Evolutionary conservation across 805 yeast species (phyloP).

Genomic region (Yarrowia phangngaensis): DNA sequence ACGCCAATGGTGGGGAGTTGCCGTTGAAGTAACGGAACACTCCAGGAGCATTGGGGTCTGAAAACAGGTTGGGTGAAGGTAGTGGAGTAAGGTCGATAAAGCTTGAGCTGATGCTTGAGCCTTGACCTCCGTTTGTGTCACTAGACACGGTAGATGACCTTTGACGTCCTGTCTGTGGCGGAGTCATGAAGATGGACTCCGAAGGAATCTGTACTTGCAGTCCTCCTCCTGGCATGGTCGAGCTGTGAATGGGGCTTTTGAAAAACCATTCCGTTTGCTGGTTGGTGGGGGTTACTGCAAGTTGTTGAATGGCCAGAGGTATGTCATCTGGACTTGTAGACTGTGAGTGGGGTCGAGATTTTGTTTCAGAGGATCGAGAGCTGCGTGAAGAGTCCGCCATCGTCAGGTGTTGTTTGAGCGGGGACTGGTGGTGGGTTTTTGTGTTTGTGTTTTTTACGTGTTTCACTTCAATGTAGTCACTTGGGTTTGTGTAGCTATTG

Average conservation of each 20-base stretch:
- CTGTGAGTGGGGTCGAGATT: not conserved
- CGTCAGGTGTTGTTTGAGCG: too few relatives aligned
- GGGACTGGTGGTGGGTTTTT: too few relatives aligned
- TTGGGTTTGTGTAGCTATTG: too few relatives aligned
- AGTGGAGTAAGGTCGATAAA: slow-evolving; percentile 33
- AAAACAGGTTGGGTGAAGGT: slow-evolving; percentile 32
- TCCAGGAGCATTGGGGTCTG: slow-evolving; percentile 28
- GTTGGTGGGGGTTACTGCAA: slow-evolving; percentile 18
- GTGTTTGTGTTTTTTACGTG: too few relatives aligned
- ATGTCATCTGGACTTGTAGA: too few relatives aligned
- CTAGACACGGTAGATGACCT: slow-evolving; percentile 1
- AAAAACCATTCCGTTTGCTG: slow-evolving; percentile 20
- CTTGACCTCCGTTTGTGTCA: slow-evolving; percentile 7
- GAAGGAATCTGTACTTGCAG: slow-evolving; percentile 17
- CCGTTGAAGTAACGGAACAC: slow-evolving; percentile 26
- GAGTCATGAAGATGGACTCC: not conserved
- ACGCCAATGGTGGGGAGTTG: slow-evolving; percentile 21
- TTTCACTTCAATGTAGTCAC: too few relatives aligned
- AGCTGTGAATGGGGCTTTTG: slow-evolving; percentile 3
- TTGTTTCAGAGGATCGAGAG: too few relatives aligned
- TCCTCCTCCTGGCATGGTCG: slow-evolving; percentile 10
- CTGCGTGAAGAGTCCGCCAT: too few relatives aligned
- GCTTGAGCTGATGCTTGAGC: slow-evolving; percentile 8
- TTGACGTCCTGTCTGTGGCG: slow-evolving; percentile 7
- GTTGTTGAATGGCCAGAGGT: slow-evolving; percentile 14